These are phyloP conservation scores for Solanum etuberosum DNA, from an alignment of 257 asterid genomes.

Conservation along the genomic window DNA sequence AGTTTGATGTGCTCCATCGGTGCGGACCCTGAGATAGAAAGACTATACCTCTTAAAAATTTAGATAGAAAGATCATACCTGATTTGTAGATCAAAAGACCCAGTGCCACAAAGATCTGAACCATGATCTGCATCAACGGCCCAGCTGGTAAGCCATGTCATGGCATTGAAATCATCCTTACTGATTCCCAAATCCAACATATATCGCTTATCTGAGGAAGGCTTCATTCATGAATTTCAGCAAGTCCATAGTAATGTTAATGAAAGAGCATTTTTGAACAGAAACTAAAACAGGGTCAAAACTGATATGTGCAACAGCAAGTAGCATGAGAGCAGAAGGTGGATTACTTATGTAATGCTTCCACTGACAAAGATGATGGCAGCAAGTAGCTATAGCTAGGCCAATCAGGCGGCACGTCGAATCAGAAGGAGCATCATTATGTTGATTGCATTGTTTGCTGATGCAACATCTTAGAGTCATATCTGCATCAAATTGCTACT, in stretches of 20 bases:
- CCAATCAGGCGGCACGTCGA: constrained; percentile 39
- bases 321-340: background rate
- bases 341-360: constrained; percentile 59
- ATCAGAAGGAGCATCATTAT: constrained; percentile 14
- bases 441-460: constrained; percentile 7
- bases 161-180: constrained; percentile 72
- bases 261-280: background rate
- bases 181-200: constrained; percentile 53
- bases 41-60: background rate
- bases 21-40: background rate
- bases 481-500: constrained; percentile 34
- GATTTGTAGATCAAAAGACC: constrained; percentile 25
- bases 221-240: background rate
- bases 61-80: background rate
- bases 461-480: constrained; percentile 82
- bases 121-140: constrained; percentile 93
- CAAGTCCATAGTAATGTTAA: background rate
- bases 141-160: constrained; percentile 98
- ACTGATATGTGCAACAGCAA: background rate
- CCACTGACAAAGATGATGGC: constrained; percentile 99
- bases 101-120: constrained; percentile 31
- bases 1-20: background rate
- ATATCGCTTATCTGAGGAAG: constrained; percentile 46
- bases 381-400: constrained; percentile 85
- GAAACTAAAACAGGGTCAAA: background rate